Evolutionary conservation across 139 green algal genomes (phyloP), one percentile per base, ranked within the genome.

Genomic region (Auxenochlorella pyrenoidosa): DNA sequence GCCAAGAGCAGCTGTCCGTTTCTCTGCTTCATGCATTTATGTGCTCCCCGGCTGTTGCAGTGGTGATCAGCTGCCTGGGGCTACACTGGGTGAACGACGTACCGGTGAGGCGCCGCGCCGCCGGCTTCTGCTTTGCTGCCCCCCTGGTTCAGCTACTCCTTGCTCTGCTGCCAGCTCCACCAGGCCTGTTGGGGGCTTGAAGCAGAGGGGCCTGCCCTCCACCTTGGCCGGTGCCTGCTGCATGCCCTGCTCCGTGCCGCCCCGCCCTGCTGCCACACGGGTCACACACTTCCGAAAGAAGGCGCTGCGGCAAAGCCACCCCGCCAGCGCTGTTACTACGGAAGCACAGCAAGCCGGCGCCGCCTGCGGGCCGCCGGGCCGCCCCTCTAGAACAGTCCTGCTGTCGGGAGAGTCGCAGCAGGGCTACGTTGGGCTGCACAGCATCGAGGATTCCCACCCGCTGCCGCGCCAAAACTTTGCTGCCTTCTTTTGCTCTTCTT

Each of bases 41-140:
- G 41, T 26, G 13, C 79, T 80, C 54, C 41, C 87, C 13, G 5
- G 36, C 58, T 75, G 38, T 8, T 88, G 84, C 88, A 95, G 93
- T 94, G 30, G 92, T 98, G 30, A 90, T 98, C 68, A 94, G 88
- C 88, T 94, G 83, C 65, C 76, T 98, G 60, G 92, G 95, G 6
- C 85, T 98, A 32, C 95, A 98, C 83, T 98, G 95, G 95, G 91
- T 97, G 59, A 98, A 98, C 87, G 95, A 98, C 63, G 80, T 98
- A 43, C 95, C 95, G 87, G 93, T 95, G 80, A 88, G 92, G 59
- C 28, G 0, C 0, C 54, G 24, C 10, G 5, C 4, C 18, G 43
- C 41, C 2, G 43, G 12, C 38, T 30, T 30, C 30, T 34, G 5
- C 24, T 30, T 58, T 36, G 40, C 24, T 80, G 41, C 73, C 60